Evolutionary conservation across 495 filamentous ascomycete genomes (phyloP), one percentile per base, ranked within the genome.

Genomic region (Parathielavia appendiculata): DNA sequence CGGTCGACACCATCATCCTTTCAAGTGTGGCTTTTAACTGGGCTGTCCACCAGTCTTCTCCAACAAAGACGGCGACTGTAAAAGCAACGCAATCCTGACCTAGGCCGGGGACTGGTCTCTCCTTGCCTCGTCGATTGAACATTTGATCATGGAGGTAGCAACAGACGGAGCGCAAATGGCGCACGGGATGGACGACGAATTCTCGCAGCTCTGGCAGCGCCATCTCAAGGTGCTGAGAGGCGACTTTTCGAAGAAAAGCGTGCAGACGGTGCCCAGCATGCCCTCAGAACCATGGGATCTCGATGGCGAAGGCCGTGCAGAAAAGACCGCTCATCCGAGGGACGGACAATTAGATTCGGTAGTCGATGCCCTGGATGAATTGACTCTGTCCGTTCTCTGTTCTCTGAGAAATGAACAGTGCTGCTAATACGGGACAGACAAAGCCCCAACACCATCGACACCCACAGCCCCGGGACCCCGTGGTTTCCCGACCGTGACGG

Each of bases 301-400:
- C 10, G 51, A 63, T n/a, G n/a, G 32, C 17, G 49, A 20, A 8
- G 57, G 17, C 13, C 49, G 1, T 23, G 32, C 47, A n/a, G 34
- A 16, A 13, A 4, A 35, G 1, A 14, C n/a, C 26, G 43, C 26
- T 32, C 26, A 45, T 26, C 16, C 19, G 4, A 68, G 65, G 65
- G 59, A 66, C 40, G 63, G 64, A 14, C 52, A 55, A 26, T 61
- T 64, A 30, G 52, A 63, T 20, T 64, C 61, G 36, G 59, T 68
- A 9, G 59, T 68, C 6, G 65, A 63, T 38, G 54, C 63, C n/a
- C 38, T 70, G 2, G 62, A 63, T 5, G 63, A 66, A 12, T 19
- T 40, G 11, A 17, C 49, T 38, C 20, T 68, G 35, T 51, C 45
- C 30, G 41, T 61, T 49, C 52, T 22, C 34, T 44, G 32, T 0